Evolutionary conservation across 495 filamentous ascomycete species (phyloP).

Genomic region (Xylaria scruposa): DNA sequence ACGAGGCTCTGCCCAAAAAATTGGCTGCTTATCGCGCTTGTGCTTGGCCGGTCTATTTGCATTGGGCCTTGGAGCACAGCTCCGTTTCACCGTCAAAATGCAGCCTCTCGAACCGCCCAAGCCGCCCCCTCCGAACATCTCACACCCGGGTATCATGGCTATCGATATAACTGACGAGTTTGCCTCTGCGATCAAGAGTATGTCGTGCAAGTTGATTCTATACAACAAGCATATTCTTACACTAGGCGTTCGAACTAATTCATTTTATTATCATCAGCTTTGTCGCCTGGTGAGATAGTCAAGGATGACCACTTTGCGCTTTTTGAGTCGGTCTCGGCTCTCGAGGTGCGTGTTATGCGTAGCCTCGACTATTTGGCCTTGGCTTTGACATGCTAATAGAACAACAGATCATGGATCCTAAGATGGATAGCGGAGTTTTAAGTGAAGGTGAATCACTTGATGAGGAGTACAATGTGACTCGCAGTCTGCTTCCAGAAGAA

Average conservation of each 20-base stretch:
- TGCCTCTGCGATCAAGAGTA: slow-evolving; percentile 71
- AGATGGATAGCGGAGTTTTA: slow-evolving; percentile 94
- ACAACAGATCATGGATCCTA: slow-evolving; percentile 91
- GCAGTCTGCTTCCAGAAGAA: slow-evolving; percentile 74
- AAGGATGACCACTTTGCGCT: slow-evolving; percentile 95
- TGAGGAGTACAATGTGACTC: slow-evolving; percentile 81
- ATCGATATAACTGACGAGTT: slow-evolving; percentile 84
- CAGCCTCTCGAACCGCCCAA: slow-evolving; percentile 27
- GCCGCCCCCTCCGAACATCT: slow-evolving; percentile 44
- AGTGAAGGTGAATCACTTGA: slow-evolving; percentile 78
- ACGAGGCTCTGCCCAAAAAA: slow-evolving; percentile 9
- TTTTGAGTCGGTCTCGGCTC: slow-evolving; percentile 90
- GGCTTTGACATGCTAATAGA: background rate
- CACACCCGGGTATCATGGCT: slow-evolving; percentile 59
- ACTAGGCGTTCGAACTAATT: slow-evolving; percentile 25
- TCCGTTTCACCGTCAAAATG: slow-evolving; percentile 29
- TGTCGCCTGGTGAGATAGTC: slow-evolving; percentile 80
- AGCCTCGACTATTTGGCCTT: background rate
- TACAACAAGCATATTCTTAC: no score
- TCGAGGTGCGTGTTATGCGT: slow-evolving; percentile 68
- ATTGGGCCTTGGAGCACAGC: background rate
- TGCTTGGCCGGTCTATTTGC: background rate
- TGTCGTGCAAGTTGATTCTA: background rate
- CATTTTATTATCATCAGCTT: slow-evolving; percentile 54
- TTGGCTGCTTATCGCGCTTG: background rate